Percentiles rank a stretch among this genome's conserved stretches.
phyloP scores from a whole-genome alignment of 768 basidiomycete genomes.

The Galerina marginata region DNA sequence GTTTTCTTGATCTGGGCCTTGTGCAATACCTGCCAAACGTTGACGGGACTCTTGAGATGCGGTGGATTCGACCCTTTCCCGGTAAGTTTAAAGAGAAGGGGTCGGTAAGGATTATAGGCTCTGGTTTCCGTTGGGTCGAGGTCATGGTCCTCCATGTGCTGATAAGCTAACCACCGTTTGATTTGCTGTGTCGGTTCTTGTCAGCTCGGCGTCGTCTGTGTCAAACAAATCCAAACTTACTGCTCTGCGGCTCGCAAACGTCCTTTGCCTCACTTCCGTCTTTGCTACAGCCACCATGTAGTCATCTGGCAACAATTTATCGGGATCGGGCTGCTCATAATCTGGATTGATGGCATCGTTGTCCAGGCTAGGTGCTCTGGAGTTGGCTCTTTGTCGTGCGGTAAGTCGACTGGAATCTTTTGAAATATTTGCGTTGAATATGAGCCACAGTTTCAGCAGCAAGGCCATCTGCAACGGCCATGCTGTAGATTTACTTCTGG shows the following conservation, averaged over 20 bases:
- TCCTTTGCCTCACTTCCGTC: background rate
- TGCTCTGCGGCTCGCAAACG: background rate
- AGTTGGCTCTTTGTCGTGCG: slow-evolving; percentile 3
- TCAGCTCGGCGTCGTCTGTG: background rate
- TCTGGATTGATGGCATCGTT: slow-evolving; percentile 12
- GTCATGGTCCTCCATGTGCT: slow-evolving; percentile 18
- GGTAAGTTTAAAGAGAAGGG: slow-evolving; percentile 14
- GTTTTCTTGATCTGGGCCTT: background rate
- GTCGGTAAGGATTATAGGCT: slow-evolving; percentile 11
- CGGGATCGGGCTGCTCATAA: background rate
- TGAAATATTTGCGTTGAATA: slow-evolving; percentile 17
- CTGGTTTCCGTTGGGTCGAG: slow-evolving; percentile 5
- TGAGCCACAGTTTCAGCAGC: slow-evolving; percentile 3
- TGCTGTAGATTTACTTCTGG: slow-evolving; percentile 6
- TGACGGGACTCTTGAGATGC: background rate
- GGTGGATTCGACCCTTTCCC: background rate
- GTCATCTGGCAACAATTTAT: background rate
- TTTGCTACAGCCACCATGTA: background rate
- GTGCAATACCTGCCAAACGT: slow-evolving; percentile 11
- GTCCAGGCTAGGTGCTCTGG: slow-evolving; percentile 5
- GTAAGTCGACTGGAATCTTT: slow-evolving; percentile 14
- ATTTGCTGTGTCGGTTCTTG: slow-evolving; percentile 16
- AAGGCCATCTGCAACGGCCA: background rate
- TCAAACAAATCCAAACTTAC: background rate
- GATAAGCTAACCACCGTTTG: slow-evolving; percentile 18